A percentile compares a stretch with the other conserved stretches of the same genome.
phyloP scores from a whole-genome alignment of 352 stramenopile species.

The Phytophthora pinifolia region DNA sequence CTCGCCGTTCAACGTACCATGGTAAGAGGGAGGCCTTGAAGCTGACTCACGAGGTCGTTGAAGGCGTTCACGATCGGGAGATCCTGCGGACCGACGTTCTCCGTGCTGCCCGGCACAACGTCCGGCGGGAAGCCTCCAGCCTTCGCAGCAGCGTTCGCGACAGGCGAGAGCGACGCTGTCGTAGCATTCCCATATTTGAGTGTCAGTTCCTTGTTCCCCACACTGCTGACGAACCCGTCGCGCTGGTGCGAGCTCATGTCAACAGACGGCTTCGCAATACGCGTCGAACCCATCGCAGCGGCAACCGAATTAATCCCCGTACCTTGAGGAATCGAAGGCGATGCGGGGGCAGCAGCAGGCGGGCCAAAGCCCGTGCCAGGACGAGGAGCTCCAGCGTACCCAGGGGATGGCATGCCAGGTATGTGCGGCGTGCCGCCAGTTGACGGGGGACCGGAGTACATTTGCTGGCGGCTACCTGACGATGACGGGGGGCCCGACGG shows the following conservation, averaged over 20 bases:
- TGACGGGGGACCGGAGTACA: slow-evolving; percentile 44
- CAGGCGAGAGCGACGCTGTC: slow-evolving; percentile 60
- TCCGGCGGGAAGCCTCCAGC: slow-evolving; percentile 44
- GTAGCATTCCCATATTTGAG: slow-evolving; percentile 85
- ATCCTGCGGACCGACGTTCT: slow-evolving; percentile 73
- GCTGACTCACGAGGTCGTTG: slow-evolving; percentile 75
- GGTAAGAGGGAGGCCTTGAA: slow-evolving; percentile 72
- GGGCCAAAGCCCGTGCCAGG: slow-evolving; percentile 40
- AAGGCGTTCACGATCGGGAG: slow-evolving; percentile 79
- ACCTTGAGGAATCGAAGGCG: slow-evolving; percentile 53
- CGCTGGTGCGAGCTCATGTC: slow-evolving; percentile 83
- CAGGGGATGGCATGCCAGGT: slow-evolving; percentile 26
- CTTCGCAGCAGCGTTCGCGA: slow-evolving; percentile 34
- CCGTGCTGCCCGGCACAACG: slow-evolving; percentile 60
- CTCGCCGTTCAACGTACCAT: slow-evolving; percentile 58
- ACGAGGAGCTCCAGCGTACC: slow-evolving; percentile 32
- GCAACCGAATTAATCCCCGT: slow-evolving; percentile 72
- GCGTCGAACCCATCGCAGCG: slow-evolving; percentile 62
- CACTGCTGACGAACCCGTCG: slow-evolving; percentile 83
- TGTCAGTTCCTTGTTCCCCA: slow-evolving; percentile 86
- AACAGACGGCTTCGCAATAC: slow-evolving; percentile 79
- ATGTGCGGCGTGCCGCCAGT: slow-evolving; percentile 31
- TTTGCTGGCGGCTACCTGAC: slow-evolving; percentile 29
- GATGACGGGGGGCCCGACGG: slow-evolving; percentile 59
- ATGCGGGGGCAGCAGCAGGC: slow-evolving; percentile 26